Base-by-base conservation (phyloP, 2,329 filamentous ascomycete species). In the Botrytis deweyae region DNA sequence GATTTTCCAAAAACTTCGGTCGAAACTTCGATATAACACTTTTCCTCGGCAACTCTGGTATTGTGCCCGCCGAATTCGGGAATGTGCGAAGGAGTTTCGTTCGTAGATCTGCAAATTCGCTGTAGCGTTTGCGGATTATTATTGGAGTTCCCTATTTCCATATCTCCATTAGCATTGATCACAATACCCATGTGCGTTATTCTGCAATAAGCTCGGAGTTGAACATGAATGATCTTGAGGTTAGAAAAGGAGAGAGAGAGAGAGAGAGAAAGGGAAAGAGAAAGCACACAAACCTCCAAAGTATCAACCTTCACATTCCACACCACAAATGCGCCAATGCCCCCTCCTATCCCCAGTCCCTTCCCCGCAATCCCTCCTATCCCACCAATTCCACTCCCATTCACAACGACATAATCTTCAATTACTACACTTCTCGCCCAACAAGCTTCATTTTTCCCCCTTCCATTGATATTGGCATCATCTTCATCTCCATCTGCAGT, bases 251-350 rank as follows among this genome's bases (percentile, higher is more conserved):
- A 14, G 22, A 42, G 40, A 33, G 38, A 7, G 38, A 7, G 38
- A 38, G 38, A 38, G 38, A 42, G 10, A 38, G 38, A 38, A 2
- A 16, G 14, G 8, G 7, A 14, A 7, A 7, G 20, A 40, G 9
- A 29, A n/a, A 52, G 33, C 12, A 67, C 20, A 82, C 81, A 29
- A 42, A 95, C 94, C 82, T 90, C 92, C 69, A 98, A 84, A 5
- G 94, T 98, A 82, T 96, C 91, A 63, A 99, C 93, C 66, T 88
- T 90, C 79, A 96, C 94, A 81, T 94, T 96, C 93, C 93, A 99
- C 12, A 97, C 94, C 1, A 98, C 93, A 84, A 98, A 99, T 2
- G 95, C 93, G n/a, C 95, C 95, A 67, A 82, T 81, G 0, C 36
- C 14, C 46, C 65, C 65, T 10, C 46, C 65, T 10, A 68, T 58